Evolutionary conservation across 441 rosid species (phyloP), one percentile per base, ranked within the genome.

Genomic region (Populus hybrid): DNA sequence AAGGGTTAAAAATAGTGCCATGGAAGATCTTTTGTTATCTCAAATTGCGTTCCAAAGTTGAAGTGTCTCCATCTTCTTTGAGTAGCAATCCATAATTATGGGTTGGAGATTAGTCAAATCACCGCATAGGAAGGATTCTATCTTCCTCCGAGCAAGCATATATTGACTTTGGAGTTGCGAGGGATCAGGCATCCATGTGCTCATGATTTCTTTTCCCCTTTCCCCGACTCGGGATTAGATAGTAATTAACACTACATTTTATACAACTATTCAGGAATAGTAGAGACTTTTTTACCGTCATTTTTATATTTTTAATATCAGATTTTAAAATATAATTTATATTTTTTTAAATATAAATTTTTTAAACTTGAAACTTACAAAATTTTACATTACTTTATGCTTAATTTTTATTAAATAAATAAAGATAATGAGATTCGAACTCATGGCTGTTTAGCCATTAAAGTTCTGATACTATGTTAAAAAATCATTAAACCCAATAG

Each of bases 381-480:
- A 2, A 0, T 0, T 28, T 28, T 0, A 28, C 3, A 28, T 28
- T 28, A 28, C 3, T 28, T 28, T 28, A 3, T 28, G 3, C 0
- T 28, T 28, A 28, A 2, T 2, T 28, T 28, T 28, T 28, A 28
- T 28, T 0, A 28, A 2, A 28, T 28, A 28, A 28, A 28, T 28
- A 3, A 2, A 2, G 0, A 28, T 28, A 28, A 3, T 28, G 0
- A 28, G 30, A 28, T 28, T 28, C 0, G 3, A 28, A 28, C 0
- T 2, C 3, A 0, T 28, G 3, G 0, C 0, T 0, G 4, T 0
- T 28, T 28, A 28, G 0, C 0, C 0, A 28, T 28, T 0, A 28
- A 28, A 28, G 30, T 3, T 28, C 4, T 28, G 3, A 28, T 28
- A 28, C 4, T 3, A 28, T 28, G 0, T 28, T 0, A 2, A 28